Conservation (phyloP, 257 asterid genomes). For the Cordia subcordata region DNA sequence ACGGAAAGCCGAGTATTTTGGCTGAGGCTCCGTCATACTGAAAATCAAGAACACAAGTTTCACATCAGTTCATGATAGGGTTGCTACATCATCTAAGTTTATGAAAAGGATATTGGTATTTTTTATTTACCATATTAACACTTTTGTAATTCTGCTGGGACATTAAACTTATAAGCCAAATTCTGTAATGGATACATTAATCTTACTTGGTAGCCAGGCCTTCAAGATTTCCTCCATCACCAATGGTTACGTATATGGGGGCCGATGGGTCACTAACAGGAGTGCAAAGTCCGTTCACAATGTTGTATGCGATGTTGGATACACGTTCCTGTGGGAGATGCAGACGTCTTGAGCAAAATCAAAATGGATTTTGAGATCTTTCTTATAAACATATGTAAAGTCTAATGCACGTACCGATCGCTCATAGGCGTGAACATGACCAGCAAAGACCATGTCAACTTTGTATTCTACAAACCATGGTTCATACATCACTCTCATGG, state of each 20-base stretch:
- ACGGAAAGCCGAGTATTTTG: conserved; percentile 71
- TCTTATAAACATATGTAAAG: not conserved
- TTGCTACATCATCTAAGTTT: no score
- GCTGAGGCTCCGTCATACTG: conserved; percentile 92
- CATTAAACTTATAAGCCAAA: not conserved
- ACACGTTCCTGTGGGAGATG: conserved; percentile 7
- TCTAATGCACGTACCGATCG: conserved; percentile 47
- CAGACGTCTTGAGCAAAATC: not conserved
- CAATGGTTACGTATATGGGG: conserved; percentile 40
- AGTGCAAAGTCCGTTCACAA: conserved; percentile 11
- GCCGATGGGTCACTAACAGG: conserved; percentile 4
- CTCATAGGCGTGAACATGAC: conserved; percentile 96
- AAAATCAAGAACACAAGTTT: conserved; percentile 2
- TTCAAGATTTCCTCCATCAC: conserved; percentile 56
- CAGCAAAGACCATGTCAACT: conserved; percentile 85
- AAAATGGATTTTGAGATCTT: not conserved
- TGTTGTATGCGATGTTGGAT: conserved; percentile 9
- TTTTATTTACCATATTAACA: no score
- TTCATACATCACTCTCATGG: conserved; percentile 86
- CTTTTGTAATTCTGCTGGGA: not conserved
- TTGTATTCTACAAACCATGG: conserved; percentile 68
- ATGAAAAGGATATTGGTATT: no score
- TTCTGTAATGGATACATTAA: not conserved
- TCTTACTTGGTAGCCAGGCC: conserved; percentile 38
- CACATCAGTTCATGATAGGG: conserved; percentile 1